Evolutionary conservation across 805 yeast genomes (phyloP).

Genomic region (Candida maltosa): DNA sequence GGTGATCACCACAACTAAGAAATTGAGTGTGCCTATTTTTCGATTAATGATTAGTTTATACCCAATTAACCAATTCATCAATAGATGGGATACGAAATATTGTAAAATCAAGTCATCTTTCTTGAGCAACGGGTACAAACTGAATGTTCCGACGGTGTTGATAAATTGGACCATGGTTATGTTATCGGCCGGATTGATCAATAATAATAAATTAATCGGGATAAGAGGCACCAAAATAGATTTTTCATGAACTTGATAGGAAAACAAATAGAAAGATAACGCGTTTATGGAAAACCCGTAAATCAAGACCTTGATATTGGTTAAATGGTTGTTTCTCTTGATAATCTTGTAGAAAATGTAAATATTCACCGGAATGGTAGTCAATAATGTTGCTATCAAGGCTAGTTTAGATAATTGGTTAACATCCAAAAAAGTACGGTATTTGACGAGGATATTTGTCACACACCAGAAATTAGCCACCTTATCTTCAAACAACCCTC

Average conservation of each 20-base stretch:
- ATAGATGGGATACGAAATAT: constrained; percentile 54
- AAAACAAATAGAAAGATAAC: constrained; percentile 83
- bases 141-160: constrained; percentile 77
- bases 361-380: constrained; percentile 30
- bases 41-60: constrained; percentile 22
- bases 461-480: constrained; percentile 98
- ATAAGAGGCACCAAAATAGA: constrained; percentile 82
- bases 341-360: constrained; percentile 35
- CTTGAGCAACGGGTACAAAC: constrained; percentile 82
- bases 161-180: constrained; percentile 85
- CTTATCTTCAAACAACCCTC: constrained; percentile 96
- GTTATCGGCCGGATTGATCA: constrained; percentile 48
- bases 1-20: constrained; percentile 24
- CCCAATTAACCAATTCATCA: constrained; percentile 44
- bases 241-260: constrained; percentile 96
- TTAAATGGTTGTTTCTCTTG: constrained; percentile 10
- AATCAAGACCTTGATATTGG: constrained; percentile 16
- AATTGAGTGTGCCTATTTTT: constrained; percentile 8
- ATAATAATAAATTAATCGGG: constrained; percentile 71
- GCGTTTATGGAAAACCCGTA: constrained; percentile 84
- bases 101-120: constrained; percentile 75
- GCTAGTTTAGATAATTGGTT: constrained; percentile 60
- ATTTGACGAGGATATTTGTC: constrained; percentile 74
- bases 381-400: constrained; percentile 46
- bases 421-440: constrained; percentile 51